These are phyloP conservation scores for Amesomyces nigricolor DNA, from an alignment of 2,329 filamentous ascomycete genomes.

Conservation along the genomic window DNA sequence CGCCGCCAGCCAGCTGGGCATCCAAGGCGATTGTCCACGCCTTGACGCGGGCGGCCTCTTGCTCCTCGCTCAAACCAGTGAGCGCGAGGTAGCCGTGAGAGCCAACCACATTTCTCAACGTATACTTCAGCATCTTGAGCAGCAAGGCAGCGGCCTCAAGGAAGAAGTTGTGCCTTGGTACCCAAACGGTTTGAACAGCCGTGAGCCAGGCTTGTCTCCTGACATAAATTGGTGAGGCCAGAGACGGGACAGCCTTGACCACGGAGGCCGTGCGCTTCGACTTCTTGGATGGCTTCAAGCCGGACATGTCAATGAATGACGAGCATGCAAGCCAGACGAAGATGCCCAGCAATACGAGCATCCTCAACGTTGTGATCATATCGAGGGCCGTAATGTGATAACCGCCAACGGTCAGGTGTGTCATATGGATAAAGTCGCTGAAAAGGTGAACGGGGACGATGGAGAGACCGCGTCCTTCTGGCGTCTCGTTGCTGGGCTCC, in stretches of 20 bases:
- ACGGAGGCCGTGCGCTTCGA: constrained; percentile 31
- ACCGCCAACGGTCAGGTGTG: constrained; percentile 50
- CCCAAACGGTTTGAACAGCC: constrained; percentile 85
- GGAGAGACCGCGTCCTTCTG: constrained; percentile 61
- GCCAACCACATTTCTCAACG: constrained; percentile 71
- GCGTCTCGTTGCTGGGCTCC: constrained; percentile 57
- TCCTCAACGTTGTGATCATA: constrained; percentile 47
- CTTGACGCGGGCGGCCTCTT: constrained; percentile 80
- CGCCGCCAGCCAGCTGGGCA: constrained; percentile 84
- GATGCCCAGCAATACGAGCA: constrained; percentile 48
- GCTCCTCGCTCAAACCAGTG: constrained; percentile 74
- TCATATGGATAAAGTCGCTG: constrained; percentile 39
- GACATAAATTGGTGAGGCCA: constrained; percentile 77
- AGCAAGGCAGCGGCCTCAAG: constrained; percentile 77
- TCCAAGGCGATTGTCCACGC: constrained; percentile 92
- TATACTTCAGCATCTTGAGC: constrained; percentile 76
- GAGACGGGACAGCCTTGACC: constrained; percentile 57
- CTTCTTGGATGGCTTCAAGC: constrained; percentile 44
- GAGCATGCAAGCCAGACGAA: constrained; percentile 53
- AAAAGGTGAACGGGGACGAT: constrained; percentile 58
- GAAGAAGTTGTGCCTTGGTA: constrained; percentile 80
- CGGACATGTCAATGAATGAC: constrained; percentile 48
- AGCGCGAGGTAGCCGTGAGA: constrained; percentile 70
- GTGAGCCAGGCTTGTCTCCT: constrained; percentile 89
- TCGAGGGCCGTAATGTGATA: constrained; percentile 43